A percentile compares a stretch with the other conserved stretches of the same genome.
Evolutionary conservation across 2,329 filamentous ascomycete genomes (phyloP).

Genomic region (Alternaria rosae): DNA sequence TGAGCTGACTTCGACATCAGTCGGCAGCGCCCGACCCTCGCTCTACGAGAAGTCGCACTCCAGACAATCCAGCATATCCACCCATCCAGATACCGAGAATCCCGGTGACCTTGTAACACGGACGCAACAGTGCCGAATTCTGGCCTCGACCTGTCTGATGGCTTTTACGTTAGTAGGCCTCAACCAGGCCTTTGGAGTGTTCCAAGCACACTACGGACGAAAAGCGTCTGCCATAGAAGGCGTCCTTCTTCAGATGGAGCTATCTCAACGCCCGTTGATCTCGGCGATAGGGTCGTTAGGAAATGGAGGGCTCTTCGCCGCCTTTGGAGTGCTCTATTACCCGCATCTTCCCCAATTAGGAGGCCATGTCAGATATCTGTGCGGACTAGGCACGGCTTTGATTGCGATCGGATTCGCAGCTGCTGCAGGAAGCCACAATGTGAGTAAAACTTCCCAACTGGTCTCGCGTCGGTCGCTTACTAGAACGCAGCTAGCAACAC

Average conservation of each 20-base stretch:
- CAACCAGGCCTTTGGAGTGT: slow-evolving; percentile 27
- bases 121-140: slow-evolving; percentile 22
- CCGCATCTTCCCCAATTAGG: slow-evolving; percentile 28
- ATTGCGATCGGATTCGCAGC: slow-evolving; percentile 22
- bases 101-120: slow-evolving; percentile 17
- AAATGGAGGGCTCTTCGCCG: slow-evolving; percentile 27
- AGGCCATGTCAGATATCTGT: slow-evolving; percentile 22
- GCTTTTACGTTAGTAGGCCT: slow-evolving; percentile 25
- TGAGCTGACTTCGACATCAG: neutral
- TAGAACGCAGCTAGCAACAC: slow-evolving; percentile 45
- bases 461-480: slow-evolving; percentile 4
- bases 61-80: neutral
- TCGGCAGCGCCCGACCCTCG: neutral
- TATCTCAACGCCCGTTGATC: slow-evolving; percentile 19
- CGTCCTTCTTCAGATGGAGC: slow-evolving; percentile 17
- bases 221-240: slow-evolving; percentile 17
- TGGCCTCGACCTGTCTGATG: slow-evolving; percentile 20
- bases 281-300: slow-evolving; percentile 28
- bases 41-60: neutral
- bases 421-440: slow-evolving; percentile 24
- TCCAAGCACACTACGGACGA: slow-evolving; percentile 34
- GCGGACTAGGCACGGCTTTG: slow-evolving; percentile 19
- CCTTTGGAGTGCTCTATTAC: slow-evolving; percentile 27
- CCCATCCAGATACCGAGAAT: slow-evolving; percentile 5
- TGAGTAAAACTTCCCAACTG: slow-evolving; percentile 8